Base-by-base conservation (phyloP, 768 basidiomycete species). In the Tricholoma hemisulphureum region DNA sequence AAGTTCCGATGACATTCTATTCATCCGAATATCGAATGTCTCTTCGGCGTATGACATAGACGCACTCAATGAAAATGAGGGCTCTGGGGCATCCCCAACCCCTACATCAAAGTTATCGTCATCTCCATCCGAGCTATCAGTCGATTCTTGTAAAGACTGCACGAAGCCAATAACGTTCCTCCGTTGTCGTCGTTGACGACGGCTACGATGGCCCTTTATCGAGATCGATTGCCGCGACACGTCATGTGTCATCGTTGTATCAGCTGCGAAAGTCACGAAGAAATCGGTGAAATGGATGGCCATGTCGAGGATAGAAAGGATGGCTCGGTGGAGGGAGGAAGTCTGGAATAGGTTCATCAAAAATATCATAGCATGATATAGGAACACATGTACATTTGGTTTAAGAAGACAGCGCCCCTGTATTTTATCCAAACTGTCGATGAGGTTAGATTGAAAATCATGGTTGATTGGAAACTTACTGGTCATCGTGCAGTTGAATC, bases 221-320 rank as follows among this genome's bases (percentile, higher is more conserved):
- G 73, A 77, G 53, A 83, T 74, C 18, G 80, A 84, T 32, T 76
- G 79, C 46, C 75, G 78, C 21, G 76, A 81, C 62, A 76, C 76
- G 66, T 88, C 88, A 53, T 82, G 83, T 1, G 84, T 86, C 14
- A 77, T 73, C 20, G 83, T 81, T 2, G 80, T 80, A 59, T 87
- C 81, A 2, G 85, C 85, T 13, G 81, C 80, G 63, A 85, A 84
- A 0, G 83, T 71, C 20, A 80, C 71, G 63, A 91, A 89, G 52
- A 81, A 74, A 46, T 84, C 80, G 58, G 80, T 82, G 69, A 93
- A 93, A 63, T 84, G 82, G 4, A 93, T 72, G 34, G 83, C 80
- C 77, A 91, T 85, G 69, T 93, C 89, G 24, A 93, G 75, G 58
- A 91, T 80, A 7, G 85, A 84, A 20, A 88, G 60, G 48, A 93